Evolutionary conservation across 148 eudicot genomes (phyloP), one percentile per base, ranked within the genome.

Genomic region (Silene conica): DNA sequence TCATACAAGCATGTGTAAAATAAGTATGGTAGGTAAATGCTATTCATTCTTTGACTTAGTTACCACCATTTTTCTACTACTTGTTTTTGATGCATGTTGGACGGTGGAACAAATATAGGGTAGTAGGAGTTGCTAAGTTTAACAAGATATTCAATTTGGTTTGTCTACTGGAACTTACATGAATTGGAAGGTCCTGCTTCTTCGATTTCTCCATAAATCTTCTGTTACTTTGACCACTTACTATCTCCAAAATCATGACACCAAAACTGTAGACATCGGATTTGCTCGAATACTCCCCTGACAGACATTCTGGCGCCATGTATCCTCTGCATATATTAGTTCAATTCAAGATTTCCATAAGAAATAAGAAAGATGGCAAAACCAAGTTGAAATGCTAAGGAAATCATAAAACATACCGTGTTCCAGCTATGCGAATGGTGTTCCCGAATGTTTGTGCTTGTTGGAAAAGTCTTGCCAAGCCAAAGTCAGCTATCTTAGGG

Each of bases 401-500:
- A 34, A 3, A 34, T 34, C 5, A 34, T 34, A 34, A n/a, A 6
- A 16, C 80, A 52, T 78, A 78, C 80, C 34, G 48, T 72, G 80
- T 78, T 58, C 80, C 80, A 1, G 67, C 48, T 19, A 71, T 55
- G 63, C 70, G 41, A 59, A 83, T 85, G 48, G 97, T 92, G 84
- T 82, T 85, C n/a, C 82, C 85, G 56, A 75, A 87, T 63, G 81
- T 76, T 77, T 83, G 78, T 62, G 83, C 84, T 21, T 74, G 73
- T 59, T 76, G 89, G 78, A 88, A 85, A 23, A 75, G 76, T 74
- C 88, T 83, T 70, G 86, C 92, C 28, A 85, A 83, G 18, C 96
- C 96, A 67, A 92, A 92, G 77, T 92, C 96, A 4, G 93, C 86
- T 72, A 90, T 88, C 79, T 90, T 90, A 5, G 90, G 79, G 19